Evolutionary conservation across 345 rosid species (phyloP).

Genomic region (Dovyalis caffra): DNA sequence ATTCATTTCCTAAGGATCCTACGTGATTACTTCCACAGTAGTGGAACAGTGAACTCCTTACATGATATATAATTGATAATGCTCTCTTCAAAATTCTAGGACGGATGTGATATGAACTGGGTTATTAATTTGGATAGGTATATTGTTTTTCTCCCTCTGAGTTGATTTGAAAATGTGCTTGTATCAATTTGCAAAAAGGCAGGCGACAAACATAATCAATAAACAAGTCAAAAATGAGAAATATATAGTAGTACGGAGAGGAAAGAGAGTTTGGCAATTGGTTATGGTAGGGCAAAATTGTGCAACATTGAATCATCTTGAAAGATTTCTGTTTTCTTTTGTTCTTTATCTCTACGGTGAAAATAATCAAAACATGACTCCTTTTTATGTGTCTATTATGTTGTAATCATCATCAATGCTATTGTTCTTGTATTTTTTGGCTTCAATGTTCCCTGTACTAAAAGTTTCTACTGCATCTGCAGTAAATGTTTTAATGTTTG

Average conservation of each 20-base stretch:
- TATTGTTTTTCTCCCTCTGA: too few species aligned
- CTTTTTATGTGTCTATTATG: neutral
- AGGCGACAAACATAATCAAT: neutral
- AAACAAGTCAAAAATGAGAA: neutral
- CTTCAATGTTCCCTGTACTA: neutral
- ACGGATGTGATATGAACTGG: neutral
- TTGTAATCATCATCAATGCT: neutral
- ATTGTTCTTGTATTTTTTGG: neutral
- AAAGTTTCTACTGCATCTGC: neutral
- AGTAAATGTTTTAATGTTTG: neutral
- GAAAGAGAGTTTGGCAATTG: too few species aligned
- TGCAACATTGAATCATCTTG: neutral
- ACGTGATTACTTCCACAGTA: neutral
- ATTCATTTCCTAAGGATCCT: neutral
- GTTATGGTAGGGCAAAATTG: too few species aligned
- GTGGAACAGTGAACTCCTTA: neutral
- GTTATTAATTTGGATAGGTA: neutral
- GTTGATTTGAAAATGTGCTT: neutral
- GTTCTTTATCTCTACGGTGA: neutral
- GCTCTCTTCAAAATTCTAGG: neutral
- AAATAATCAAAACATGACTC: neutral
- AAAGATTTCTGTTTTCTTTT: neutral
- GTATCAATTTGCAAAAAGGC: neutral
- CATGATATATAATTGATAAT: neutral
- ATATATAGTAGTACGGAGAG: too few species aligned